Percentiles rank a stretch among this genome's conserved stretches.
These are phyloP conservation scores for Fusarium papillatum DNA, from an alignment of 2,329 filamentous ascomycete species.

Conservation along the genomic window DNA sequence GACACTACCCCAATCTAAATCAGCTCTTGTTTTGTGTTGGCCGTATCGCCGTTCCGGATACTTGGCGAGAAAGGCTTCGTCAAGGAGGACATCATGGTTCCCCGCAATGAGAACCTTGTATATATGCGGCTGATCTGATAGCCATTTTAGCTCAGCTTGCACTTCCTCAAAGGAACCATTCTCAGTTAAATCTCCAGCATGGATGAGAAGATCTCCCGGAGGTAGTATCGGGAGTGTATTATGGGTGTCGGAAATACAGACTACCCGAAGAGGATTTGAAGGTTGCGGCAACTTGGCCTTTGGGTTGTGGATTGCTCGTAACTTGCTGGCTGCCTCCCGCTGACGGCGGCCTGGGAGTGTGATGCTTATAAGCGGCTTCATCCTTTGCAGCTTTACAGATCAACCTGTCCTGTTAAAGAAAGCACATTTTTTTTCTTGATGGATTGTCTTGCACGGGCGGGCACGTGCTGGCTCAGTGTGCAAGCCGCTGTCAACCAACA, in stretches of 20 bases:
- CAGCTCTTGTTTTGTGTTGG: neutral
- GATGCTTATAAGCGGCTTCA: neutral
- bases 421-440: neutral
- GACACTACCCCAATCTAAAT: constrained; percentile 39
- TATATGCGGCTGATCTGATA: constrained; percentile 56
- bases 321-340: neutral
- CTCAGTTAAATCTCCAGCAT: constrained; percentile 75
- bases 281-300: neutral
- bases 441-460: neutral
- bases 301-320: neutral
- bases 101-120: constrained; percentile 75
- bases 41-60: constrained; percentile 34
- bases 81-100: constrained; percentile 78
- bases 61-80: constrained; percentile 58
- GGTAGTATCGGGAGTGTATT: constrained; percentile 71
- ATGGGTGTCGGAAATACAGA: constrained; percentile 61
- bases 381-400: neutral
- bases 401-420: neutral
- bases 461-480: neutral
- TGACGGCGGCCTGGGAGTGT: neutral
- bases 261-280: neutral
- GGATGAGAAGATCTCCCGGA: constrained; percentile 76
- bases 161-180: constrained; percentile 54
- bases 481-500: neutral
- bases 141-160: constrained; percentile 51